Conservation (phyloP, 225 moss, liverwort and hornwort species). For the Antitrichia curtipendula region DNA sequence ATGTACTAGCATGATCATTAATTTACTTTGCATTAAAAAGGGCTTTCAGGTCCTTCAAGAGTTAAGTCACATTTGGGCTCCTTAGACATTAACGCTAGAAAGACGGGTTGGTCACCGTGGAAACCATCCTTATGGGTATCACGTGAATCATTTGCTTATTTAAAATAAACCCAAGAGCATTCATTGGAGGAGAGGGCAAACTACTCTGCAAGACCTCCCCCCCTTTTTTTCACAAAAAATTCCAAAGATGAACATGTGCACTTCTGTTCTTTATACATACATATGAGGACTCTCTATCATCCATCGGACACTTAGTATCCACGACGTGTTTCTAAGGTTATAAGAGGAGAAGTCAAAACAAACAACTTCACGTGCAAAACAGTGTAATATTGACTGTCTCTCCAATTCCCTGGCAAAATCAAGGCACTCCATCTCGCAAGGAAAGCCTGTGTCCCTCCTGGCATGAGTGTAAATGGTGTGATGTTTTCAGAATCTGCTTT, state of each 20-base stretch:
- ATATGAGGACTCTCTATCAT: not conserved
- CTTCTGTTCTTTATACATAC: not conserved
- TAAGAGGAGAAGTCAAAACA: not conserved
- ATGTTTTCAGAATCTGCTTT: not conserved
- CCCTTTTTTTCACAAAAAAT: not conserved
- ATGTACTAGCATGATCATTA: too few relatives aligned
- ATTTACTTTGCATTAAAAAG: too few relatives aligned
- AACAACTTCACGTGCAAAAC: too few relatives aligned
- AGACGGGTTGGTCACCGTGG: fast-evolving
- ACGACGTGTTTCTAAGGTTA: not conserved
- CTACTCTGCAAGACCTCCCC: not conserved
- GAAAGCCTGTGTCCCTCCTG: too few relatives aligned
- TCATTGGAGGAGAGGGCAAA: too few relatives aligned
- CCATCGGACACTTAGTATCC: not conserved
- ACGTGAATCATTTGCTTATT: too few relatives aligned
- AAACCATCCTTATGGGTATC: too few relatives aligned
- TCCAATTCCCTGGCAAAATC: too few relatives aligned
- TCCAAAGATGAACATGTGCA: not conserved
- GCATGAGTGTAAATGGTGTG: not conserved
- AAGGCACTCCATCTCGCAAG: too few relatives aligned
- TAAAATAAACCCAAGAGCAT: not conserved
- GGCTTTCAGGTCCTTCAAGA: too few relatives aligned
- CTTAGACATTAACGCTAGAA: fast-evolving
- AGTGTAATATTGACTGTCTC: too few relatives aligned
- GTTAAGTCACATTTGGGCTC: not conserved